These are phyloP conservation scores for Aspergillus persii DNA, from an alignment of 2,329 filamentous ascomycete genomes.

Conservation along the genomic window DNA sequence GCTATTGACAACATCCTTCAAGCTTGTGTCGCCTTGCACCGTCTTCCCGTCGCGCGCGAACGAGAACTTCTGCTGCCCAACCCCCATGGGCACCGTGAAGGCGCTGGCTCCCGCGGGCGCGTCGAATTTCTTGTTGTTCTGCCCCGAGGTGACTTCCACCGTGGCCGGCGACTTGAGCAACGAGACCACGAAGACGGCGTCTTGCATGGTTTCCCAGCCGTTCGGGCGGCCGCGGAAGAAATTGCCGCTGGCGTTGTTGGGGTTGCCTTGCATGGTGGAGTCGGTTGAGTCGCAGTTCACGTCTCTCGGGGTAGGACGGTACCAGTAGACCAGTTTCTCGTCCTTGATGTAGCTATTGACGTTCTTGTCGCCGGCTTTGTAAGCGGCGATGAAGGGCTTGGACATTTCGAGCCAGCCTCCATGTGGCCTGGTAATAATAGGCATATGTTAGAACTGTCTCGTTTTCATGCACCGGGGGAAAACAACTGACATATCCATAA, in stretches of 20 bases:
- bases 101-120: slow-evolving; percentile 49
- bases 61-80: slow-evolving; percentile 49
- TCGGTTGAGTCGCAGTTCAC: slow-evolving; percentile 54
- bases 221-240: slow-evolving; percentile 54
- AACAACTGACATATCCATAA: slow-evolving; percentile 47
- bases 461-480: not conserved
- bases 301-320: slow-evolving; percentile 49
- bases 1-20: slow-evolving; percentile 50
- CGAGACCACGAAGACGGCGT: slow-evolving; percentile 54
- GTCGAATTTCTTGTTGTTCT: slow-evolving; percentile 43
- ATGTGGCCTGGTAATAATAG: slow-evolving; percentile 42
- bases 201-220: slow-evolving; percentile 50
- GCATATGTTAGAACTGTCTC: not conserved
- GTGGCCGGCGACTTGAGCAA: slow-evolving; percentile 48
- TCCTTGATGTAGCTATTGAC: slow-evolving; percentile 41
- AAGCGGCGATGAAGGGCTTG: slow-evolving; percentile 54
- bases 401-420: slow-evolving; percentile 55
- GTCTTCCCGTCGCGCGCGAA: slow-evolving; percentile 43
- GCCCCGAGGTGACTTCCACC: slow-evolving; percentile 48
- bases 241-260: slow-evolving; percentile 49
- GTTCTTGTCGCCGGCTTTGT: slow-evolving; percentile 45
- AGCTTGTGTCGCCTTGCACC: slow-evolving; percentile 48
- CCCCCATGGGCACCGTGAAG: slow-evolving; percentile 47
- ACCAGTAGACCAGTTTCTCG: slow-evolving; percentile 58
- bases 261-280: slow-evolving; percentile 44